Conservation (phyloP, 2,329 filamentous ascomycete species). For the Fusarium humuli region DNA sequence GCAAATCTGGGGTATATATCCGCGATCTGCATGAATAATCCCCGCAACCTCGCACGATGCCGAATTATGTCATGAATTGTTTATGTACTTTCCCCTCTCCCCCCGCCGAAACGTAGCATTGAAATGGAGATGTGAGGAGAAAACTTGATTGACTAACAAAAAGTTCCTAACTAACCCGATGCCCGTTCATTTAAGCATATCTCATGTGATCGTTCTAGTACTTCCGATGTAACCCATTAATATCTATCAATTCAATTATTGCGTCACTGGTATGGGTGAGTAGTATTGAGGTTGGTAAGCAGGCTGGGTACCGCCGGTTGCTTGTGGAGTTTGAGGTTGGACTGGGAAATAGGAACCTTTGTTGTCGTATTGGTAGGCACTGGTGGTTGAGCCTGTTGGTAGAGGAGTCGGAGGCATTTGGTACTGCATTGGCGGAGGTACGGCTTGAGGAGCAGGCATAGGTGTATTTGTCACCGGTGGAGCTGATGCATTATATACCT, state of each 20-base stretch:
- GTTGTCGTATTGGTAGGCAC: background rate
- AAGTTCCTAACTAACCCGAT: background rate
- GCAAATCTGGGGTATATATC: background rate
- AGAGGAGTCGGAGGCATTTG: constrained; percentile 17
- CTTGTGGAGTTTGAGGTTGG: background rate
- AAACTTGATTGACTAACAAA: background rate
- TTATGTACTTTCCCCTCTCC: background rate
- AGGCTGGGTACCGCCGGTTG: background rate
- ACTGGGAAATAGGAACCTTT: constrained; percentile 14
- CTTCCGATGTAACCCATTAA: background rate
- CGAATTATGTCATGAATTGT: background rate
- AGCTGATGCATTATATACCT: background rate
- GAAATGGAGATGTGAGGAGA: background rate
- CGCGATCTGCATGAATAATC: constrained; percentile 13
- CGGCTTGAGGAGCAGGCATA: background rate
- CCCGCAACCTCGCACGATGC: constrained; percentile 1
- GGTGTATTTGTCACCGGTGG: fast-evolving
- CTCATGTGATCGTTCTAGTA: background rate
- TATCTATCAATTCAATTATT: background rate
- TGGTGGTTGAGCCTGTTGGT: background rate
- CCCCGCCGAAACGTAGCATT: constrained; percentile 8
- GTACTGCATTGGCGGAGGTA: background rate
- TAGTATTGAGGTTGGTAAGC: constrained; percentile 2
- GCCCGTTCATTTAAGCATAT: background rate
- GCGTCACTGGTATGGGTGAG: background rate